A percentile compares a stretch with the other conserved stretches of the same genome.
These are phyloP conservation scores for Bacidia gigantensis DNA, from an alignment of 495 filamentous ascomycete genomes.

Conservation along the genomic window DNA sequence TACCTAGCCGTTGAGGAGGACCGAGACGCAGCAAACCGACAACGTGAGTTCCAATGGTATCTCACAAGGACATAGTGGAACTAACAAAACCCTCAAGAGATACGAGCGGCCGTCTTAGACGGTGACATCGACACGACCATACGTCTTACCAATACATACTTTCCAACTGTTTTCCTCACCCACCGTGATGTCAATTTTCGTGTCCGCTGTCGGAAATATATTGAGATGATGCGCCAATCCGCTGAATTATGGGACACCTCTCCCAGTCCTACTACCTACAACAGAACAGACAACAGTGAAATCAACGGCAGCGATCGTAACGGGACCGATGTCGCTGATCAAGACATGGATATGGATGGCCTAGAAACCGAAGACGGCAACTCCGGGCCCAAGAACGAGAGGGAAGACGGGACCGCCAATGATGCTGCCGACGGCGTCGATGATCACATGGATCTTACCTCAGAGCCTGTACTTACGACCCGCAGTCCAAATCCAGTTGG, in stretches of 20 bases:
- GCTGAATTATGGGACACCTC: constrained; percentile 44
- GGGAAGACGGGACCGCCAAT: constrained; percentile 22
- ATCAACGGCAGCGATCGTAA: constrained; percentile 40
- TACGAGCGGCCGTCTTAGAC: constrained; percentile 76
- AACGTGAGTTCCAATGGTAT: no score
- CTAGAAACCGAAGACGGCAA: constrained; percentile 19
- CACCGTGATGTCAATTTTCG: constrained; percentile 85
- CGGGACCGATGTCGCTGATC: constrained; percentile 29
- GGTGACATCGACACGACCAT: constrained; percentile 88
- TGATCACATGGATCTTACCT: constrained; percentile 38
- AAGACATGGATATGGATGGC: constrained; percentile 65
- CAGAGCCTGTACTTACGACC: constrained; percentile 23
- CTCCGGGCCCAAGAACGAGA: constrained; percentile 28
- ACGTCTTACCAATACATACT: constrained; percentile 63
- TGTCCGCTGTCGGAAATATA: constrained; percentile 78
- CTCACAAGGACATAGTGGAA: no score
- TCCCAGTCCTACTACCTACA: constrained; percentile 24
- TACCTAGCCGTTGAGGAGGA: constrained; percentile 68
- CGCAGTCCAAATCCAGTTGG: constrained; percentile 21
- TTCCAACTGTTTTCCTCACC: constrained; percentile 67
- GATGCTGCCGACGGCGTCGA: constrained; percentile 28
- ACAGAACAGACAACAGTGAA: constrained; percentile 20
- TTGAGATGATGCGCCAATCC: constrained; percentile 84
- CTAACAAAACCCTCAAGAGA: constrained; percentile 37
- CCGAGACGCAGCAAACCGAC: constrained; percentile 71